Conservation (phyloP, 176 grass and related monocot species). For the Stipa capillata region DNA sequence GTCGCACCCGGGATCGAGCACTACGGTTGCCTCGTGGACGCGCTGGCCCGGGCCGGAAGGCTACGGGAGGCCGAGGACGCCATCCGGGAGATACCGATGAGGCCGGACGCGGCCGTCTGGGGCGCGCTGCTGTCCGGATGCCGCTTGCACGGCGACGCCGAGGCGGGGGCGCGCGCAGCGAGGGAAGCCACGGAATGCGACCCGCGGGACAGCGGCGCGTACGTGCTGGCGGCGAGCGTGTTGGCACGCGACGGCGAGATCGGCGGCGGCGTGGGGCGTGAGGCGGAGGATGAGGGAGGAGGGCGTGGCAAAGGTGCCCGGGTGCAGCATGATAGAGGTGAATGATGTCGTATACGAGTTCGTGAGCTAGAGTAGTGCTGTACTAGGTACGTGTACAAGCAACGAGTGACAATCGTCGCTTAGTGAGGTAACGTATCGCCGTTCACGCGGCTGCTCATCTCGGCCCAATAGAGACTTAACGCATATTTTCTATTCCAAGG, state of each 20-base stretch:
- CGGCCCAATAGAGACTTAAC: too few relatives aligned
- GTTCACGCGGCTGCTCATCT: too few relatives aligned
- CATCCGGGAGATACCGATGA: conserved; percentile 52
- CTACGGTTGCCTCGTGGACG: conserved; percentile 66
- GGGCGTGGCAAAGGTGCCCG: conserved; percentile 49
- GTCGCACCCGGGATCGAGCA: conserved; percentile 56
- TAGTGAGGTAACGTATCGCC: too few relatives aligned
- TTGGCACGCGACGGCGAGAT: conserved; percentile 20
- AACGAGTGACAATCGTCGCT: too few relatives aligned
- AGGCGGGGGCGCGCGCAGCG: conserved; percentile 31
- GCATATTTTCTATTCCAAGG: too few relatives aligned
- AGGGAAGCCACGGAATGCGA: conserved; percentile 34
- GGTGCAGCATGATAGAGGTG: conserved; percentile 81
- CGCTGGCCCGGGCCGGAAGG: conserved; percentile 42
- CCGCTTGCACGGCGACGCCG: conserved; percentile 37
- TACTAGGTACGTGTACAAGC: background rate
- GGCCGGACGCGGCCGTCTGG: conserved; percentile 60
- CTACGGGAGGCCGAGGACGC: conserved; percentile 50
- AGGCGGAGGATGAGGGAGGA: conserved; percentile 52
- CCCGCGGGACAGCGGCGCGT: conserved; percentile 37
- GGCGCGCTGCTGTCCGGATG: conserved; percentile 64
- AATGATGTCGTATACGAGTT: conserved; percentile 66
- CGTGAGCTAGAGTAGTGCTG: conserved; percentile 33
- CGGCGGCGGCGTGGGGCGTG: background rate
- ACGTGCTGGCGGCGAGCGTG: conserved; percentile 43